phyloP scores from a whole-genome alignment of 2,329 filamentous ascomycete species.

The Aspergillus fumigatus region DNA sequence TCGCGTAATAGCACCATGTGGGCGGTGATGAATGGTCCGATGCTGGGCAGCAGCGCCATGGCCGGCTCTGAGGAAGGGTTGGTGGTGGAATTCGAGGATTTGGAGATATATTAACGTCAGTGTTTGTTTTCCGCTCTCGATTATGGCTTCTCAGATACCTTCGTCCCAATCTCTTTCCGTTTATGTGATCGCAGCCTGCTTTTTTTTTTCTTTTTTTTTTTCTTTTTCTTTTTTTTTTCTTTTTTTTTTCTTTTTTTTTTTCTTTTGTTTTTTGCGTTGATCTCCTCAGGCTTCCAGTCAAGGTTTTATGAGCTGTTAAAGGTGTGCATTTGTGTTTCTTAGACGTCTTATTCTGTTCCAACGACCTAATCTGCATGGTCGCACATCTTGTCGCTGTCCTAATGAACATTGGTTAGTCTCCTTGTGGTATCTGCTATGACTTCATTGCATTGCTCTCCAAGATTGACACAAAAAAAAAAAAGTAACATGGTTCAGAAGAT shows the following conservation, averaged over 20 bases:
- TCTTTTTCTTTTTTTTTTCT: too few species aligned
- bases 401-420: background rate
- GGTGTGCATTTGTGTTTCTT: background rate
- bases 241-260: too few species aligned
- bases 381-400: background rate
- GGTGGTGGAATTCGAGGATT: conserved; percentile 48
- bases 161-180: background rate
- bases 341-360: background rate
- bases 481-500: background rate
- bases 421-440: background rate
- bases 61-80: conserved; percentile 34
- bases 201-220: too few species aligned
- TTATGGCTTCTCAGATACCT: background rate
- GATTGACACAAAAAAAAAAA: background rate
- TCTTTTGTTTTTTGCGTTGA: background rate
- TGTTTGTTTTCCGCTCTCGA: conserved; percentile 2
- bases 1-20: conserved; percentile 35
- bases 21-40: conserved; percentile 34
- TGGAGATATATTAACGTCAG: conserved; percentile 43
- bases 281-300: background rate
- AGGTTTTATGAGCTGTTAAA: background rate
- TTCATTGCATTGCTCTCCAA: background rate
- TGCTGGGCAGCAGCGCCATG: conserved; percentile 17
- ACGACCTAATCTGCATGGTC: background rate
- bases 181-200: background rate